A percentile compares a stretch with the other conserved stretches of the same genome.
Conservation (phyloP, 371 early-diverging fungal genomes). For the Fennellomyces sp. region DNA sequence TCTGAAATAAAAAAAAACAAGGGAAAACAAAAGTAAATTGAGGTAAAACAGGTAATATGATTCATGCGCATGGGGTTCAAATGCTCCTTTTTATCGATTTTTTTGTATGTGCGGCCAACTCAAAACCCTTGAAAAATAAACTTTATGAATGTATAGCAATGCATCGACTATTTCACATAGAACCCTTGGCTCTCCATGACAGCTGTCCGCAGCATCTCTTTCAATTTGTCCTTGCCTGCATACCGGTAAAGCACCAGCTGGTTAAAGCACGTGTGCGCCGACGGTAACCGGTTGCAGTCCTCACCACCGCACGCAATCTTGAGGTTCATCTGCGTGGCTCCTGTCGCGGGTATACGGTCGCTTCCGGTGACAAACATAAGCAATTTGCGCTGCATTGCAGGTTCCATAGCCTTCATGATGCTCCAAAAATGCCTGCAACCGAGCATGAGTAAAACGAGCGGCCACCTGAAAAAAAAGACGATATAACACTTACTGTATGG, state of each 20-base stretch:
- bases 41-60: too few relatives aligned
- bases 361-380: conserved; percentile 97
- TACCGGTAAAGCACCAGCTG: conserved; percentile 88
- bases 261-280: conserved; percentile 98
- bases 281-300: conserved; percentile 77
- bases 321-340: conserved; percentile 76
- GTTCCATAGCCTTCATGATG: conserved; percentile 73
- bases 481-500: conserved; percentile 44
- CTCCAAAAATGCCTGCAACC: conserved; percentile 82
- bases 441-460: background rate
- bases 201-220: conserved; percentile 80
- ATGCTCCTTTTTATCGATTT: too few relatives aligned
- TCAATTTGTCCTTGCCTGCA: conserved; percentile 75
- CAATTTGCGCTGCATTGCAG: conserved; percentile 76
- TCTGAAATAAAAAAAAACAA: too few relatives aligned
- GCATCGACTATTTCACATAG: conserved; percentile 69
- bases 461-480: too few relatives aligned
- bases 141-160: background rate
- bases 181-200: conserved; percentile 92
- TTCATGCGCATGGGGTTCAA: too few relatives aligned
- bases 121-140: too few relatives aligned
- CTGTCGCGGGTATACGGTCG: conserved; percentile 94
- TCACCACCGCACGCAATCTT: conserved; percentile 82
- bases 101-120: too few relatives aligned
- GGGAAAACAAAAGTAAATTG: too few relatives aligned